A percentile compares a stretch with the other conserved stretches of the same genome.
phyloP scores from a whole-genome alignment of 768 basidiomycete genomes.

The Harrya chromipes region DNA sequence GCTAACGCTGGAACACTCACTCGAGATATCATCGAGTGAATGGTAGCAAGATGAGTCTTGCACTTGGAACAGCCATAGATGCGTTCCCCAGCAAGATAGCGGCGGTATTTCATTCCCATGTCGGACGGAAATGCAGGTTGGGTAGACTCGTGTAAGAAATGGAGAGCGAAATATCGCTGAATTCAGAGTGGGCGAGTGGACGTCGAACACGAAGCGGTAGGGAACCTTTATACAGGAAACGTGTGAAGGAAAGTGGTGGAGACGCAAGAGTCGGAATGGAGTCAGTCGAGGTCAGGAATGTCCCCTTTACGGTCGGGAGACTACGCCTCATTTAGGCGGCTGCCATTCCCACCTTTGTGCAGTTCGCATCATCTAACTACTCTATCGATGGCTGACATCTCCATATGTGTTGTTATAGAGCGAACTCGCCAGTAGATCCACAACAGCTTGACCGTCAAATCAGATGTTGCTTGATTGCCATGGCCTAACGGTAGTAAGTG shows the following conservation, averaged over 20 bases:
- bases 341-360: slow-evolving; percentile 25
- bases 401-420: neutral
- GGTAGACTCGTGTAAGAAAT: neutral
- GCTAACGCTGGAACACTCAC: slow-evolving; percentile 40
- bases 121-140: slow-evolving; percentile 6
- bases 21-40: slow-evolving; percentile 87
- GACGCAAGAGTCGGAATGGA: slow-evolving; percentile 10
- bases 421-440: too few species aligned
- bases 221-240: slow-evolving; percentile 28
- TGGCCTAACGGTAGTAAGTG: too few species aligned
- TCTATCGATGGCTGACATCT: slow-evolving; percentile 6
- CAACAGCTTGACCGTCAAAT: too few species aligned
- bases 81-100: slow-evolving; percentile 79
- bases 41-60: slow-evolving; percentile 88
- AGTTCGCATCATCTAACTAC: neutral
- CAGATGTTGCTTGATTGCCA: too few species aligned
- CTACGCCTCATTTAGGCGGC: slow-evolving; percentile 22
- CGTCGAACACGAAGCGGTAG: neutral
- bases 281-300: slow-evolving; percentile 5
- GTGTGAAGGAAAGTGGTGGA: slow-evolving; percentile 26
- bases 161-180: slow-evolving; percentile 2
- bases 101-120: slow-evolving; percentile 91
- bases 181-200: neutral
- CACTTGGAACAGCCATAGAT: slow-evolving; percentile 87
- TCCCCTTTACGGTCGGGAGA: slow-evolving; percentile 24